These are phyloP conservation scores for Pouteria glomerata DNA, from an alignment of 148 eudicot species.

Conservation along the genomic window DNA sequence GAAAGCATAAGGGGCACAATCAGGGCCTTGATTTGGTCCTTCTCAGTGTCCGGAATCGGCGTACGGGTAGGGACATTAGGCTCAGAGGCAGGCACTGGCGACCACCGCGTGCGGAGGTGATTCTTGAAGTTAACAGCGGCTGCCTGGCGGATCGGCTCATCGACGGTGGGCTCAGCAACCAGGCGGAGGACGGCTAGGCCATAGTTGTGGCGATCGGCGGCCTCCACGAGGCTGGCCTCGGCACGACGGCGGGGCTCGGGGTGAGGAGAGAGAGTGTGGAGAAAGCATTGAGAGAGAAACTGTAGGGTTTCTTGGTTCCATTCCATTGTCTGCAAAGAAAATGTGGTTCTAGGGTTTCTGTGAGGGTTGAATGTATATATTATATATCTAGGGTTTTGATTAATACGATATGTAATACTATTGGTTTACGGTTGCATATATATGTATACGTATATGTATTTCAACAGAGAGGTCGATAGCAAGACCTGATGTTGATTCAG, in stretches of 20 bases:
- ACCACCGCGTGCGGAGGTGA: constrained; percentile 76
- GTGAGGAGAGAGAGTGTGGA: constrained; percentile 73
- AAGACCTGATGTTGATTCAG: no score
- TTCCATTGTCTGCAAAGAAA: constrained; percentile 33
- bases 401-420: no score
- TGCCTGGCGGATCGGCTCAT: constrained; percentile 63
- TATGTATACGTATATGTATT: no score
- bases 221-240: constrained; percentile 58
- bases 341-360: constrained; percentile 23
- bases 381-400: no score
- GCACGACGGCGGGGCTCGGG: constrained; percentile 81
- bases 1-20: constrained; percentile 80
- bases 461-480: no score
- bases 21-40: constrained; percentile 65
- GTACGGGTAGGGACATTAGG: constrained; percentile 18
- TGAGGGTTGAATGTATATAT: background rate
- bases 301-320: constrained; percentile 62
- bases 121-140: constrained; percentile 93
- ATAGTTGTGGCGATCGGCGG: constrained; percentile 59
- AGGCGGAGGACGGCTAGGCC: constrained; percentile 82
- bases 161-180: constrained; percentile 55
- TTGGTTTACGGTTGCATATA: no score
- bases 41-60: constrained; percentile 54
- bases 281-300: constrained; percentile 70
- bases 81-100: no score